Base-by-base conservation (phyloP, 2,329 filamentous ascomycete genomes). In the Cercospora canescens region DNA sequence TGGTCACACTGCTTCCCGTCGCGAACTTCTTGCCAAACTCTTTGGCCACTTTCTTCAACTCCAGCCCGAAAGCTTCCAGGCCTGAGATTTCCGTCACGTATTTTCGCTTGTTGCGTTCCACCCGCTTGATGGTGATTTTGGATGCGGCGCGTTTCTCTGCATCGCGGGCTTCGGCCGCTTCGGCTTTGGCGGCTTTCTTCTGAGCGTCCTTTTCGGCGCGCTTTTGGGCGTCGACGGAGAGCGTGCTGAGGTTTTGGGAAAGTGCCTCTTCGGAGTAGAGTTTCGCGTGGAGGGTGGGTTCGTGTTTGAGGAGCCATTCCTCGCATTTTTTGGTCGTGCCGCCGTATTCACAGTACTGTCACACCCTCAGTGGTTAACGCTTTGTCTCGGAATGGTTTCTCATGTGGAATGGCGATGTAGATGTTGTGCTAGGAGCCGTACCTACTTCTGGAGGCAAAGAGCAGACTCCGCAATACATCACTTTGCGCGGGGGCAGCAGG, bases 1-100 rank as follows among this genome's bases (percentile, higher is more conserved):
- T 97, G 8, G 94, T 98, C 52, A 99, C 95, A 52, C 90, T 94
- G 16, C 89, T 91, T 0, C 95, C 95, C 9, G 95, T 98, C 32
- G 95, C 95, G 77, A 99, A 98, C 82, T 97, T 98, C 87, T 98
- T 99, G 69, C 95, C 95, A 72, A 98, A 89, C 76, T 98, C 95
- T 60, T 73, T 73, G 2, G 73, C 72, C 7, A 96, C 85, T 83
- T 97, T 98, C 81, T 99, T 99, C 75, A 97, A 86, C 64, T 98
- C 94, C 48, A 98, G 80, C 0, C 93, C 93, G 76, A 97, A 96
- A 0, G 90, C 89, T 79, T 99, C 95, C 21, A 99, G 84, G 0
- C 95, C 95, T 6, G 88, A 88, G n/a, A 99, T 89, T 16, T 94
- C 90, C 0, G 95, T 99, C 62, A 99, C 94, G 78, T 89, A 96